phyloP scores from a whole-genome alignment of 2,329 filamentous ascomycete genomes.

The Diaporthe sp. region DNA sequence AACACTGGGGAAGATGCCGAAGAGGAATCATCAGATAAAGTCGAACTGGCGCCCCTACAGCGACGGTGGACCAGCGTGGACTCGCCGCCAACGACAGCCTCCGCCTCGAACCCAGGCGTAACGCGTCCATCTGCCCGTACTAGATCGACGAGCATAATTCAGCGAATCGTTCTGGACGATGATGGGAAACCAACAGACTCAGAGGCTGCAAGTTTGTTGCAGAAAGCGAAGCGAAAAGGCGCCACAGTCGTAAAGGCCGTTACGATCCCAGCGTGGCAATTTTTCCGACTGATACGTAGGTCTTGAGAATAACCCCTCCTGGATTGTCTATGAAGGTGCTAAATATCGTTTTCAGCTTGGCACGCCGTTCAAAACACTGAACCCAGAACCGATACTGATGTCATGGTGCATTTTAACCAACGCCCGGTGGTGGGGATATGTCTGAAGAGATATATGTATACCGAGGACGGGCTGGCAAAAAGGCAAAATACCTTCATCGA shows the following conservation, averaged over 20 bases:
- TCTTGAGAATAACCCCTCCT: background rate
- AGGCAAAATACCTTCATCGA: slow-evolving; percentile 87
- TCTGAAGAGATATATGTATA: slow-evolving; percentile 88
- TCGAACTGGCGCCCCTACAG: slow-evolving; percentile 42
- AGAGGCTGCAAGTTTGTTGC: slow-evolving; percentile 53
- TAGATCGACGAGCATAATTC: slow-evolving; percentile 70
- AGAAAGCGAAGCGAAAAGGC: slow-evolving; percentile 56
- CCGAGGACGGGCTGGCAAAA: slow-evolving; percentile 72
- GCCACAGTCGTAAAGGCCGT: slow-evolving; percentile 79
- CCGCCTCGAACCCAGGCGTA: slow-evolving; percentile 39
- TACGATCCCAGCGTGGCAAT: slow-evolving; percentile 96
- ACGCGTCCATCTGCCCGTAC: slow-evolving; percentile 52
- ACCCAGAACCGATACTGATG: slow-evolving; percentile 76
- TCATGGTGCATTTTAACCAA: slow-evolving; percentile 87
- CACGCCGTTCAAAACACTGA: slow-evolving; percentile 71
- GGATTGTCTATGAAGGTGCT: slow-evolving; percentile 39
- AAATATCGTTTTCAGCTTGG: slow-evolving; percentile 72
- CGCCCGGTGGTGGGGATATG: slow-evolving; percentile 92
- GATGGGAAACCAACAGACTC: slow-evolving; percentile 55
- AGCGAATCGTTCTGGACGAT: slow-evolving; percentile 66
- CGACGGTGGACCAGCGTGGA: slow-evolving; percentile 48
- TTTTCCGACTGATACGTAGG: slow-evolving; percentile 92
- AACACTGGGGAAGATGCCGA: slow-evolving; percentile 27
- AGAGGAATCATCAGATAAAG: slow-evolving; percentile 34
- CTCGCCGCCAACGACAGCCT: slow-evolving; percentile 34